Evolutionary conservation across 2,329 filamentous ascomycete species (phyloP), one percentile per base, ranked within the genome.

Genomic region (Nemania abortiva): DNA sequence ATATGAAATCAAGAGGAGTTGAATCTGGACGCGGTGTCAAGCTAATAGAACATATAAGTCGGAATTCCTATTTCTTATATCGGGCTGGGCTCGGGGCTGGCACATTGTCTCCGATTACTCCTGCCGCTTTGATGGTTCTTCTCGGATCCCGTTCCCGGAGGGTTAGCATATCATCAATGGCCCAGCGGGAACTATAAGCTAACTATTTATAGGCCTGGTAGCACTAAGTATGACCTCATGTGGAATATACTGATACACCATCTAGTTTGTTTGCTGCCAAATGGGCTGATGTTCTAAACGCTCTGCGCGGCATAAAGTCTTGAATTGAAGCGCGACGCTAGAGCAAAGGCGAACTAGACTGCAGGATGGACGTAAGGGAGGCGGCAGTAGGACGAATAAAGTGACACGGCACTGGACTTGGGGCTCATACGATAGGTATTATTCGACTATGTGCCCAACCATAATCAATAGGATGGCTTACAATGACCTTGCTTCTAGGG

Each of bases 311-410:
- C 45, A 50, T 24, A 10, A 29, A 29, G 42, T 1, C 47, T 20
- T 22, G 52, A 57, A 39, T 54, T 13, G 54, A 63, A 53, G 65
- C 45, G 37, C 50, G 42, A 61, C 45, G 54, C 64, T 55, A 42
- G 58, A 55, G 62, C n/a, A 15, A 70, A 42, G 55, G n/a, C 67
- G 62, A 70, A 68, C 54, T 52, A 61, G 49, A 61, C 45, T 42
- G 60, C 55, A 61, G 53, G 47, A 45, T 61, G 18, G n/a, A 52
- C n/a, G 55, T 1, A 24, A 60, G 7, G 34, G 49, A 50, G 37
- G 58, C 57, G 39, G 39, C 29, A 54, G 49, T 29, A 62, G 47
- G 59, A 54, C 50, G 49, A 54, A 53, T 55, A 45, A 45, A 45
- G 62, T 66, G 45, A 58, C 45, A 56, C 66, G 31, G 45, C 24